Base-by-base conservation (phyloP, 441 rosid genomes). In the Pelargonium australe region DNA sequence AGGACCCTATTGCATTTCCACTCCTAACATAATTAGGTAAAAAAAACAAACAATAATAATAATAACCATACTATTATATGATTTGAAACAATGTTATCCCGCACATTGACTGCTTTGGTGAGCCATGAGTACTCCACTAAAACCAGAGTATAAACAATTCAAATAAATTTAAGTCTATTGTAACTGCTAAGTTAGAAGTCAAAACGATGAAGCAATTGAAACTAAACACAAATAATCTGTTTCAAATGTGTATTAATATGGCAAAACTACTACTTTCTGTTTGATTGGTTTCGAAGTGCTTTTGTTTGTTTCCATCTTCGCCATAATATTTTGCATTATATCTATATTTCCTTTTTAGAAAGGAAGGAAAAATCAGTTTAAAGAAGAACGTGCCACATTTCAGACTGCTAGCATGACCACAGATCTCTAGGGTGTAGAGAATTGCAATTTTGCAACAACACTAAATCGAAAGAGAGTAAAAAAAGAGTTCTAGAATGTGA, bases 401-500 rank as follows among this genome's bases (percentile, higher is more conserved):
- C 55, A 47, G 55, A 47, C 55, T 11, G 5, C 55, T 11, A 47
- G 55, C 14, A 11, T 13, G 55, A 47, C 55, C 13, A 47, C 16
- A 47, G 55, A 47, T 47, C 55, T 47, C 55, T 12, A 47, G 55
- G 55, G 55, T 47, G 55, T n/a, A 13, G 55, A 47, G 55, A 47
- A 47, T 47, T n/a, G 14, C 55, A 47, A 47, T 13, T 11, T 47
- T n/a, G 14, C 55, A 47, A 47, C 14, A 47, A 12, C 14, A 47
- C 16, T 12, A 47, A 47, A 12, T 47, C 13, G 55, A n/a, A 47
- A 47, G 55, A 43, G 25, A 28, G 14, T 70, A 20, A 40, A 41
- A 66, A 53, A 13, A 58, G 65, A 70, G 74, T n/a, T 5, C 41
- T 37, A 37, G 14, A 47, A 5, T 53, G 17, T 53, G 67, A 57